A percentile compares a stretch with the other conserved stretches of the same genome.
These are phyloP conservation scores for Suillus ampliporus DNA, from an alignment of 768 basidiomycete species.

Conservation along the genomic window DNA sequence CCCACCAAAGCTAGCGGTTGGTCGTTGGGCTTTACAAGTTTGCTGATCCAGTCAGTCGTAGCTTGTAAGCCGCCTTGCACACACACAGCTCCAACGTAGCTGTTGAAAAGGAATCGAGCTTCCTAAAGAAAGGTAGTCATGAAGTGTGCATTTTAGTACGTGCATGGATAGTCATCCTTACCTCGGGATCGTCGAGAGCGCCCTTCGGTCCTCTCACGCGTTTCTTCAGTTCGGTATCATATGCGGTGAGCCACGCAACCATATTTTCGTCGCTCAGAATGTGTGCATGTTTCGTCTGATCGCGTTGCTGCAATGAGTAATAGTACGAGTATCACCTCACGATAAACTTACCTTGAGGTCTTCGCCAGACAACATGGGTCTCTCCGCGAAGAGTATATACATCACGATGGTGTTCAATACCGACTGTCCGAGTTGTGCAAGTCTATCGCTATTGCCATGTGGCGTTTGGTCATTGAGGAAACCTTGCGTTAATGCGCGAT, in stretches of 20 bases:
- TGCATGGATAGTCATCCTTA: neutral
- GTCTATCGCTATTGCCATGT: conserved; percentile 54
- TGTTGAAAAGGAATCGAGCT: conserved; percentile 57
- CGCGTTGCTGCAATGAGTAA: neutral
- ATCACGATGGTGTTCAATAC: conserved; percentile 59
- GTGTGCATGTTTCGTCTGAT: conserved; percentile 15
- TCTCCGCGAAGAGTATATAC: conserved; percentile 51
- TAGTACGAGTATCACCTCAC: neutral
- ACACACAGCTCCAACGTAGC: conserved; percentile 70
- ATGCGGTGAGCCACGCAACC: conserved; percentile 53
- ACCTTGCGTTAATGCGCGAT: conserved; percentile 36
- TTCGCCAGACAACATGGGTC: conserved; percentile 46
- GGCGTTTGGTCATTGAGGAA: conserved; percentile 16
- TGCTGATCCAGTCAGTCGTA: conserved; percentile 63
- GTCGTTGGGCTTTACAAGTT: conserved; percentile 55
- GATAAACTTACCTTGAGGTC: conserved; percentile 55
- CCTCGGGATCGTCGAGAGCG: conserved; percentile 41
- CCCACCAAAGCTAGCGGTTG: conserved; percentile 24
- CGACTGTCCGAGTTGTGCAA: conserved; percentile 60
- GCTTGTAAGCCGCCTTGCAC: conserved; percentile 54
- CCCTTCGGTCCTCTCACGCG: conserved; percentile 33
- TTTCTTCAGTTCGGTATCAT: conserved; percentile 58
- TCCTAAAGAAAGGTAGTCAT: conserved; percentile 32
- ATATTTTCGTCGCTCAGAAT: conserved; percentile 46
- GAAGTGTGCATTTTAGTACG: neutral